Conservation (phyloP, 805 yeast genomes). For the Candida maesae region DNA sequence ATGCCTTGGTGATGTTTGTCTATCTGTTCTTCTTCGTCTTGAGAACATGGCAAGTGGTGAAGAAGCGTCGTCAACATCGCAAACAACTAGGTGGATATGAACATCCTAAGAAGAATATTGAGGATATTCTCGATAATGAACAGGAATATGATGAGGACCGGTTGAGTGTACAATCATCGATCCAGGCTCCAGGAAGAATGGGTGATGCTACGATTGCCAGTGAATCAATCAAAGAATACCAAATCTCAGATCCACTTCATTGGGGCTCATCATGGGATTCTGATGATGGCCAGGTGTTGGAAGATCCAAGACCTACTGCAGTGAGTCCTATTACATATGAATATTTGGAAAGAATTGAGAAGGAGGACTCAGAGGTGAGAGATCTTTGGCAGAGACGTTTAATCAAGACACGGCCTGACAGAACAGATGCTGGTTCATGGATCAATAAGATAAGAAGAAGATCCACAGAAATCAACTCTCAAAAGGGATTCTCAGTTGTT, state of each 20-base stretch:
- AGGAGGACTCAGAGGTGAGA: conserved; percentile 12
- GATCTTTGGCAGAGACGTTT: conserved; percentile 11
- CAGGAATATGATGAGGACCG: neutral
- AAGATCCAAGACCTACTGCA: conserved; percentile 5
- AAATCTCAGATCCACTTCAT: no score
- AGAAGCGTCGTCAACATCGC: conserved; percentile 1
- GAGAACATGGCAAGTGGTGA: conserved; percentile 5
- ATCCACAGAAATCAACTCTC: neutral
- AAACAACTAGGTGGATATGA: no score
- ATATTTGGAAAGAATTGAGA: conserved; percentile 8
- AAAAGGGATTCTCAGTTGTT: conserved; percentile 10
- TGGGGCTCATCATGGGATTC: no score
- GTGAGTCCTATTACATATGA: conserved; percentile 15
- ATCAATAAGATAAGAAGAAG: conserved; percentile 2
- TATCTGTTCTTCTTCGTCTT: conserved; percentile 8
- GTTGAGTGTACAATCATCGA: no score
- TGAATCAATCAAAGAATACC: no score
- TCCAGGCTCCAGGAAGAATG: no score
- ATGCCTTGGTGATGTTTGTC: conserved; percentile 2
- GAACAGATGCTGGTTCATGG: conserved; percentile 2
- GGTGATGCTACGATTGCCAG: no score
- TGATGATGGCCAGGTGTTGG: no score
- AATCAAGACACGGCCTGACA: neutral
- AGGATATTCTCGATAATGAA: no score
- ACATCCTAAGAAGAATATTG: no score